These are phyloP conservation scores for Colletotrichum somersetense DNA, from an alignment of 2,329 filamentous ascomycete species.

Conservation along the genomic window DNA sequence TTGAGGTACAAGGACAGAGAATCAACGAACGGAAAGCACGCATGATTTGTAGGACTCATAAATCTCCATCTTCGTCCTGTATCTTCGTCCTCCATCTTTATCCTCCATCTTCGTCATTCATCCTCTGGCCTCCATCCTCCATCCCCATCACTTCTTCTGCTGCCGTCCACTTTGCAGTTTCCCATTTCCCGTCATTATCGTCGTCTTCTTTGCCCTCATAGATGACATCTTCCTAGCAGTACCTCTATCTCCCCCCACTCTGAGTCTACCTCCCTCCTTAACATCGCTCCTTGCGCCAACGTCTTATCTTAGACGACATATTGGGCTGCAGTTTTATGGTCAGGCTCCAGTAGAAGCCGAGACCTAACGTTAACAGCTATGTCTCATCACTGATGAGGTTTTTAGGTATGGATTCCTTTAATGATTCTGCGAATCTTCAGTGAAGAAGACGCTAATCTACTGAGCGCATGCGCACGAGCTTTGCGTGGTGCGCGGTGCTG, in stretches of 20 bases:
- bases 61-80: slow-evolving; percentile 1
- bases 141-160: slow-evolving; percentile 15
- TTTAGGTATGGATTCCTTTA: slow-evolving; percentile 15
- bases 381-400: slow-evolving; percentile 32
- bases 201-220: slow-evolving; percentile 20
- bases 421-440: slow-evolving; percentile 18
- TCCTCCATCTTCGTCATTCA: neutral
- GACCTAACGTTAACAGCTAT: slow-evolving; percentile 16
- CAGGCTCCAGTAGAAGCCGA: slow-evolving; percentile 17
- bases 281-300: neutral
- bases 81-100: slow-evolving; percentile 25
- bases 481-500: slow-evolving; percentile 15
- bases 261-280: slow-evolving; percentile 21
- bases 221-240: slow-evolving; percentile 5
- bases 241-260: slow-evolving; percentile 7
- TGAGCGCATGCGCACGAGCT: neutral
- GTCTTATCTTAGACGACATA: slow-evolving; percentile 28
- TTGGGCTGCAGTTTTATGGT: slow-evolving; percentile 12
- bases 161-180: neutral
- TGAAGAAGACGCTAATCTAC: slow-evolving; percentile 19
- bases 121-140: slow-evolving; percentile 37
- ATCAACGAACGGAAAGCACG: slow-evolving; percentile 16
- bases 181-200: slow-evolving; percentile 1
- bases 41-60: slow-evolving; percentile 9
- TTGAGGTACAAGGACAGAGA: slow-evolving; percentile 3